Base-by-base conservation (phyloP, 495 filamentous ascomycete genomes). In the Annulohypoxylon bovei region DNA sequence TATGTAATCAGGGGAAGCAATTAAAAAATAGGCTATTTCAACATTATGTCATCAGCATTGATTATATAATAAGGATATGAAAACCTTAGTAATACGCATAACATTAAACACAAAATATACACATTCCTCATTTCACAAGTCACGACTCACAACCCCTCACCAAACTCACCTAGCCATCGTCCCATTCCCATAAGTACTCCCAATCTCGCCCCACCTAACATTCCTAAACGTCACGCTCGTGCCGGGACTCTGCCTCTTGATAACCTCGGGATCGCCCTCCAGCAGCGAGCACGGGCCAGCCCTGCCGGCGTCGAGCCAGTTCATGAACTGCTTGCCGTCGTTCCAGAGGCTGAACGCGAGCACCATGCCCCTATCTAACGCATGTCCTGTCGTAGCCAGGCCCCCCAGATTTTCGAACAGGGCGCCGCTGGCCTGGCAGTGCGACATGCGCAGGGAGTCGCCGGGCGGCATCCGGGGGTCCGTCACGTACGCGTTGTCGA, bases 331-430 rank as follows among this genome's bases (percentile, higher is more conserved):
- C 23, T 80, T 71, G 65, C 87, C 82, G 75, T 92, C 90, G 75
- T 91, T 88, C 90, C 90, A 92, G 62, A 92, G 75, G 68, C 83
- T 85, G 75, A 92, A 81, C 62, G 87, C 87, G n/a, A 91, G 80
- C 55, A 89, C 89, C 88, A 90, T 88, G 11, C 87, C 88, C 14
- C 80, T 62, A 2, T 77, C 77, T 11, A 90, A 64, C 3, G 81
- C 85, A 1, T 78, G 73, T 6, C 88, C 81, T 82, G 91, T 87
- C 7, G 70, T 78, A 1, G 70, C 72, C 71, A 91, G 67, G 12
- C 88, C 88, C 46, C 89, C 89, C 54, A 85, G 58, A 73, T 79
- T 62, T 84, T 88, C 86, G 76, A 90, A 89, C 16, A 81, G 78
- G 4, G 75, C 74, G 74, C 88, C 88, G 68, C 88, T 82, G 20